phyloP scores from a whole-genome alignment of 2,329 filamentous ascomycete genomes.

The Cladosporium austrohemisphaericum region DNA sequence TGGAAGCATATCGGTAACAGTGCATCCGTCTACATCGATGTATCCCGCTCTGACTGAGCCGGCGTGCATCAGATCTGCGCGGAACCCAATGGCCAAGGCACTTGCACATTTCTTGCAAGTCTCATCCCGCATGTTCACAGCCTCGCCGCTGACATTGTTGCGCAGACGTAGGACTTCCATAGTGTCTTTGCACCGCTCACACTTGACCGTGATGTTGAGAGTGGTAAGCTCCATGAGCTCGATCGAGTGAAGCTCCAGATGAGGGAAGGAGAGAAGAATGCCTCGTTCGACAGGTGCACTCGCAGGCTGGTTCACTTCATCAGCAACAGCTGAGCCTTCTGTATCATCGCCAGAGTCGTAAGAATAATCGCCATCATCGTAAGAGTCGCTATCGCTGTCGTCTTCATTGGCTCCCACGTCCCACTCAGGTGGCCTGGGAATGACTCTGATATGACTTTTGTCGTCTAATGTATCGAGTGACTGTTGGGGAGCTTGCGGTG shows the following conservation, averaged over 20 bases:
- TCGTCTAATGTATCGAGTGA: constrained; percentile 32
- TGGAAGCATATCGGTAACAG: constrained; percentile 70
- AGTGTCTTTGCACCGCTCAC: constrained; percentile 70
- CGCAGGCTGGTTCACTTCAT: constrained; percentile 37
- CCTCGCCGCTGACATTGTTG: constrained; percentile 46
- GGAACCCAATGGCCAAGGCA: constrained; percentile 45
- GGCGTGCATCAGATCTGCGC: constrained; percentile 67
- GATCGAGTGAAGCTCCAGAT: constrained; percentile 70
- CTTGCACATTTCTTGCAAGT: constrained; percentile 55
- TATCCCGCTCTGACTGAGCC: constrained; percentile 74
- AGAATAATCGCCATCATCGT: constrained; percentile 31
- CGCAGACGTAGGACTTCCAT: constrained; percentile 67
- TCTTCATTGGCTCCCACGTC: constrained; percentile 30
- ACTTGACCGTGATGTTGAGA: constrained; percentile 70
- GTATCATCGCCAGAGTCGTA: constrained; percentile 50
- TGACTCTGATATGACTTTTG: constrained; percentile 64
- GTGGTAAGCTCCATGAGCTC: constrained; percentile 68
- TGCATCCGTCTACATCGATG: constrained; percentile 71
- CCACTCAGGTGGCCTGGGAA: constrained; percentile 78
- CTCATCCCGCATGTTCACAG: constrained; percentile 41
- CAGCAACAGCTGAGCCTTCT: constrained; percentile 39
- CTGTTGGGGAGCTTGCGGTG: neutral
- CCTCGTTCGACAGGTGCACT: constrained; percentile 57
- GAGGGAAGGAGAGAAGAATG: constrained; percentile 75
- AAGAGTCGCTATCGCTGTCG: constrained; percentile 33